Evolutionary conservation across 2,329 filamentous ascomycete genomes (phyloP), one percentile per base, ranked within the genome.

Genomic region (Ceratocystis ficicola): DNA sequence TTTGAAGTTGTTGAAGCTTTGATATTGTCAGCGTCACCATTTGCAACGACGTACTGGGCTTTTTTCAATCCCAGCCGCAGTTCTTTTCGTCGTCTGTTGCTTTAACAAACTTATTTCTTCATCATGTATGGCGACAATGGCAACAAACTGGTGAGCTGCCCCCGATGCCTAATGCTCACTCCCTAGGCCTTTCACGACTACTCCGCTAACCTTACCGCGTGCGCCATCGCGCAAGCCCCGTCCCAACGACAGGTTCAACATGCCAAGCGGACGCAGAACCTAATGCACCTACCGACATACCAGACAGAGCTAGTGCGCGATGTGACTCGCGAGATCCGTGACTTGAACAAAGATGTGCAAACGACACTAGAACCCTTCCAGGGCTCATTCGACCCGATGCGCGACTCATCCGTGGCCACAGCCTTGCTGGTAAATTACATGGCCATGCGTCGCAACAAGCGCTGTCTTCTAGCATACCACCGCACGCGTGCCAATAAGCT

Each of bases 371-470:
- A 89, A 66, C 89, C 90, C 0, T 94, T 93, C 74, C 84, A 88
- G 69, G 88, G 88, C 68, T 87, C 86, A 0, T 97, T 97, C 78
- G 87, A 96, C 71, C 93, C 91, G 0, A 83, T 86, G 17, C 83
- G 86, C 10, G 86, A 96, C 72, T 90, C 90, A 57, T 89, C 89
- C 8, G 87, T 87, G 41, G 92, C 93, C 2, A 95, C 90, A 73
- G 89, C 90, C 1, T 80, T 99, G 28, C 84, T 99, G 25, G 92
- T 97, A 68, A 89, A 96, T 74, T 93, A 99, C 74, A 79, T 99
- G 10, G 91, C 89, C 70, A 96, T 97, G 88, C 86, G 94, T 62
- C 84, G 94, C 65, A 96, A 99, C 75, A 99, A 99, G 76, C 87
- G 94, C 55, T 99, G 94, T 73, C 81, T 99, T 22, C 83, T 99